Base-by-base conservation (phyloP, 495 filamentous ascomycete genomes). In the Annulohypoxylon moriforme region DNA sequence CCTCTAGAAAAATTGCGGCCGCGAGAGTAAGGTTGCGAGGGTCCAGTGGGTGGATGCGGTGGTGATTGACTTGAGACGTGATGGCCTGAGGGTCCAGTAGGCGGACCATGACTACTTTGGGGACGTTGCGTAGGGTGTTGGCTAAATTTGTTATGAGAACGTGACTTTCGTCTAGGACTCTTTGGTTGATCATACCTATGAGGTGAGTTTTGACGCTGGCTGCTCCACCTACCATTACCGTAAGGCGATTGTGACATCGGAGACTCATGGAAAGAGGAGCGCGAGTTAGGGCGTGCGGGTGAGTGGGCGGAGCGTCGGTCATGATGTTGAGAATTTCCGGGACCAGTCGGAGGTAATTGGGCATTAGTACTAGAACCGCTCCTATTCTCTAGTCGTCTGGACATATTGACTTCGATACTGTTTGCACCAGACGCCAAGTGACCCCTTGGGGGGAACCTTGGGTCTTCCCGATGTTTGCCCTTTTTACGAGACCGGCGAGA, bases 171-270 rank as follows among this genome's bases (percentile, higher is more conserved):
- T 27, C 25, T 67, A 68, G 66, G 40, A 59, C 71, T 42, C 66
- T 52, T 52, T 31, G 36, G 18, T 53, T 67, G 44, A 52, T 66
- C 88, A 78, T 82, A 92, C 91, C 85, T 84, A 79, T 88, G 86
- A 67, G 87, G 88, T 49, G 85, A 85, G 44, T 82, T 85, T 72
- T 88, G 89, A 42, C 83, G 83, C 73, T 85, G 85, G 34, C 81
- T 78, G 66, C 82, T 86, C 69, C 87, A 87, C 67, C 80, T 81
- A 81, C 89, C 87, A 71, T 88, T 82, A 29, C 84, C 83, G 77
- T 90, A 90, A 1, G 91, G 90, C 25, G 91, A 93, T 53, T 86
- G 84, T 8, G 87, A 84, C 40, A 87, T 87, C 36, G 92, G 91
- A 9, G 90, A 93, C 22, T 85, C 87, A 68, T 89, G 88, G 69